phyloP scores from a whole-genome alignment of 805 yeast species.

The Pichia rugopelliculosa region DNA sequence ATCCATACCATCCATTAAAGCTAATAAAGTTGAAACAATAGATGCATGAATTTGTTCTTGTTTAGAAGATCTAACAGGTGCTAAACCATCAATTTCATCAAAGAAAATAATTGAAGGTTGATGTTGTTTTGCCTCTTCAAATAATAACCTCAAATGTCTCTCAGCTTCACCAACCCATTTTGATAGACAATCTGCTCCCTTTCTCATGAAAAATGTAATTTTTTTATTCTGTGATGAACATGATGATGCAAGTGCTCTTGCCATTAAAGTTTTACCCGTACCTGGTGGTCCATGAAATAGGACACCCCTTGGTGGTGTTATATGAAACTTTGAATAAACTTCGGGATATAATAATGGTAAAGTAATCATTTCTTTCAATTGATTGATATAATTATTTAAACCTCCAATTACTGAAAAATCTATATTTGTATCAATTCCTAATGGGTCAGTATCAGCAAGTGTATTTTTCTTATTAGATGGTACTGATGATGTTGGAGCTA shows the following conservation, averaged over 20 bases:
- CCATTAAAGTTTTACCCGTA: slow-evolving; percentile 97
- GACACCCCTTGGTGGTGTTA: slow-evolving; percentile 96
- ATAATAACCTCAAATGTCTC: slow-evolving; percentile 79
- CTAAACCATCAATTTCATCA: slow-evolving; percentile 96
- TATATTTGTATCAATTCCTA: slow-evolving; percentile 62
- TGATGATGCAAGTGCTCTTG: slow-evolving; percentile 92
- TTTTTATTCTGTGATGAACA: slow-evolving; percentile 79
- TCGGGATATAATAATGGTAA: slow-evolving; percentile 91
- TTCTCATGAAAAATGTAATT: slow-evolving; percentile 94
- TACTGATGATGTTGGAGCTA: slow-evolving; percentile 9
- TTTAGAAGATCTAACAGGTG: slow-evolving; percentile 94
- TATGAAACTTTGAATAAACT: slow-evolving; percentile 77
- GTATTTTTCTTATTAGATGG: slow-evolving; percentile 38
- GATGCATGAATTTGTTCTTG: slow-evolving; percentile 99
- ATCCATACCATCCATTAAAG: slow-evolving; percentile 99
- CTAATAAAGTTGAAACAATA: slow-evolving; percentile 89
- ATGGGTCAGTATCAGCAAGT: slow-evolving; percentile 85
- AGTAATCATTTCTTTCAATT: slow-evolving; percentile 94
- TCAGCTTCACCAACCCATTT: slow-evolving; percentile 99
- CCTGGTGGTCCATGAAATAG: slow-evolving; percentile 99
- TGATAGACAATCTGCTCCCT: slow-evolving; percentile 94
- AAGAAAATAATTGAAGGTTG: slow-evolving; percentile 96
- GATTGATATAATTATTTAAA: slow-evolving; percentile 80
- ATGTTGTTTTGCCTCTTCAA: slow-evolving; percentile 92
- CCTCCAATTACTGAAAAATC: slow-evolving; percentile 84